These are phyloP conservation scores for Metschnikowia orientalis DNA, from an alignment of 805 yeast species.

Conservation along the genomic window DNA sequence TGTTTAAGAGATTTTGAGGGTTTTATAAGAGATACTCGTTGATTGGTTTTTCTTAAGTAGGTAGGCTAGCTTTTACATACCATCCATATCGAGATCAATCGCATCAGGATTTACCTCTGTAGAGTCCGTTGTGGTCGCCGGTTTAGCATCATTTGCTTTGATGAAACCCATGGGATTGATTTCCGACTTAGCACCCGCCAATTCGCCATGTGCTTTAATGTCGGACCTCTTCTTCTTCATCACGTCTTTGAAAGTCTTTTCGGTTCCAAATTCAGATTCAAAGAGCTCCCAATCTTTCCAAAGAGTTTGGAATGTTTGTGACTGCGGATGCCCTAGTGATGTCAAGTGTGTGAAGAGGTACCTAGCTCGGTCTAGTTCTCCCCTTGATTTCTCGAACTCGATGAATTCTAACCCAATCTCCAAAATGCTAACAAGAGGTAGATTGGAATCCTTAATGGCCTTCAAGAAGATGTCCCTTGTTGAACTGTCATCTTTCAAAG, in stretches of 20 bases:
- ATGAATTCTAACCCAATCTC: slow-evolving; percentile 52
- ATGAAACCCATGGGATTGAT: slow-evolving; percentile 47
- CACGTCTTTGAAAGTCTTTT: slow-evolving; percentile 70
- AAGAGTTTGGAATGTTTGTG: slow-evolving; percentile 12
- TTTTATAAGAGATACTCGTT: not conserved
- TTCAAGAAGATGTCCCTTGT: slow-evolving; percentile 41
- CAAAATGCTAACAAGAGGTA: slow-evolving; percentile 42
- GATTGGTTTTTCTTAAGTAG: too few species aligned
- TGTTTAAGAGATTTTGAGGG: slow-evolving; percentile 23
- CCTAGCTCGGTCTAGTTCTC: slow-evolving; percentile 59
- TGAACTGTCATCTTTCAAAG: slow-evolving; percentile 16
- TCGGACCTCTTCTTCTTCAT: slow-evolving; percentile 51
- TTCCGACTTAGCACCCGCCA: slow-evolving; percentile 10
- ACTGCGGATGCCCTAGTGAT: slow-evolving; percentile 21
- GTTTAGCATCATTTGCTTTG: slow-evolving; percentile 20
- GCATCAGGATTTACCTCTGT: slow-evolving; percentile 48
- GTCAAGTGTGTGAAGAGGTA: slow-evolving; percentile 46
- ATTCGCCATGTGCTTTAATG: slow-evolving; percentile 17
- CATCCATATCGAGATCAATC: slow-evolving; percentile 52
- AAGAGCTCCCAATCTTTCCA: slow-evolving; percentile 76
- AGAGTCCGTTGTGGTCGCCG: not conserved
- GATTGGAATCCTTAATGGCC: slow-evolving; percentile 37
- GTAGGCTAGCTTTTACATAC: too few species aligned
- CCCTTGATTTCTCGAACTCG: slow-evolving; percentile 47
- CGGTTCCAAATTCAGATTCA: slow-evolving; percentile 69